Base-by-base conservation (phyloP, 352 stramenopile genomes). In the Globisporangium apiculatum region DNA sequence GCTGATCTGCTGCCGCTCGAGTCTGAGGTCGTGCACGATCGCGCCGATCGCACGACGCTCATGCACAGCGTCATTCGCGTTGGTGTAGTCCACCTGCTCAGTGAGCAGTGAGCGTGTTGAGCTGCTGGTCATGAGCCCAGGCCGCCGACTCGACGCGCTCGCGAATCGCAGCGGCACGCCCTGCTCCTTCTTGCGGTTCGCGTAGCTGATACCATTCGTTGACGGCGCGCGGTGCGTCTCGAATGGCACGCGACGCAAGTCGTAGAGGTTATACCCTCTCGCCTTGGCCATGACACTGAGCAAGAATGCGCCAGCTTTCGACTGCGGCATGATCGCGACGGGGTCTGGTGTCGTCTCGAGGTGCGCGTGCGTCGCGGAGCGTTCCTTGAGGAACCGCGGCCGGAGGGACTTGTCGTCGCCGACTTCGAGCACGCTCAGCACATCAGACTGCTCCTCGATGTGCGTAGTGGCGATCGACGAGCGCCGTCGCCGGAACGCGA, bases 281-380 rank as follows among this genome's bases (percentile, higher is more conserved):
- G 68, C 64, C 46, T 82, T 79, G 4, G 66, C 71, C 53, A 87
- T 49, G 12, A 88, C 65, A 11, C 66, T 60, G 36, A 82, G 45
- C 40, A 90, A 51, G 57, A 90, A 90, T 7, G 74, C 55, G 49
- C 77, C 74, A 4, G 80, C 77, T 51, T 76, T 83, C 37, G 79
- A 88, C 55, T 80, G 73, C 51, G 72, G 70, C 14, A 66, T 52
- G 15, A 53, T 55, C 35, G 66, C 17, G 3, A 62, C 14, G 65
- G 55, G 3, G 35, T 31, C 3, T 24, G 10, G 10, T 49, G 31
- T 10, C 7, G 58, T 40, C 0, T 60, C 54, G n/a, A 81, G 48
- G 38, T 80, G 61, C 0, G 67, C 62, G 51, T 83, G 67, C 3
- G 79, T 86, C 8, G 67, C 70, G 0, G 79, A 82, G 2, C 72